Evolutionary conservation across 331 rosid genomes (phyloP), one percentile per base, ranked within the genome.

Genomic region (Dryas integrifolia): DNA sequence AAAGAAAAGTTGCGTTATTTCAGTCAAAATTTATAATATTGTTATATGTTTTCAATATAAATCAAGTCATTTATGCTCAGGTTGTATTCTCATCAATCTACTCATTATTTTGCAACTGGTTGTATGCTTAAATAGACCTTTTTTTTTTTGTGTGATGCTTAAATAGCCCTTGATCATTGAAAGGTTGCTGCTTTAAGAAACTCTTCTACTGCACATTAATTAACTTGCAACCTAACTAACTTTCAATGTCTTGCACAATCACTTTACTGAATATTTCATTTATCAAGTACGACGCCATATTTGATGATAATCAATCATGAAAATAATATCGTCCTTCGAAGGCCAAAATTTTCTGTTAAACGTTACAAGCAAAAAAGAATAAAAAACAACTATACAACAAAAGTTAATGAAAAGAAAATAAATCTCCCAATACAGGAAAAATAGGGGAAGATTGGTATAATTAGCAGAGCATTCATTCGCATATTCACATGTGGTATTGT

Each of bases 401-500:
- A 7, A 7, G 43, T 66, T 48, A 4, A 5, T 0, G 13, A 46
- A 2, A 58, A 26, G 0, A 9, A 55, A 63, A 45, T 8, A 26
- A 10, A 74, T 57, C 53, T 61, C 77, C 59, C 76, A 40, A 35
- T 30, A 67, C 55, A 12, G 50, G 9, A 43, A 76, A 46, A 70
- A 30, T 58, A 13, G 72, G 74, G 52, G 52, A 61, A 47, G 47
- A 71, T 24, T 52, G 48, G 67, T 58, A 72, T 57, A 60, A 69
- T 65, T 56, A 10, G 49, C 57, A 7, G 39, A 50, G 35, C 35
- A 24, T 66, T 60, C 38, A 60, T 58, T 48, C 39, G 53, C 18
- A 49, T 76, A 76, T 76, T 81, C 79, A 81, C 81, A 76, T 14
- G 75, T 63, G 82, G 76, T 40, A 16, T 18, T 52, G 78, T 72